Percentiles rank a stretch among this genome's conserved stretches.
Conservation (phyloP, 2,329 filamentous ascomycete genomes). For the Lojkania enalia region DNA sequence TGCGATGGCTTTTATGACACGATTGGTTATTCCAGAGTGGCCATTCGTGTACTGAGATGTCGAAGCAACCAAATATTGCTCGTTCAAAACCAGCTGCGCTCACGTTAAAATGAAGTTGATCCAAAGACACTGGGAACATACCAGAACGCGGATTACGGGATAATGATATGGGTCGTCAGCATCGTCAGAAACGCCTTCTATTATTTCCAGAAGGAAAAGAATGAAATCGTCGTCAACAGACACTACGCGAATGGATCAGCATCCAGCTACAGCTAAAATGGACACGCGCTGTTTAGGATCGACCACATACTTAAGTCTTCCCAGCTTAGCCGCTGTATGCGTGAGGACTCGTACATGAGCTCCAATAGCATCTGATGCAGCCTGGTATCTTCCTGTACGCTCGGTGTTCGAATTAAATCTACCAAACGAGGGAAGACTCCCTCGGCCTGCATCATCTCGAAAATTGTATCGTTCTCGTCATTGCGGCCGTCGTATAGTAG, state of each 20-base stretch:
- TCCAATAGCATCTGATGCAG: conserved; percentile 83
- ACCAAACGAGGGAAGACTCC: conserved; percentile 81
- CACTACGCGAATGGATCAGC: conserved; percentile 43
- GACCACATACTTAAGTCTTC: conserved; percentile 71
- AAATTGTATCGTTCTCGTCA: conserved; percentile 74
- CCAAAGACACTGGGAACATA: conserved; percentile 51
- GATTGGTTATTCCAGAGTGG: conserved; percentile 73
- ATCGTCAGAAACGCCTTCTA: conserved; percentile 86
- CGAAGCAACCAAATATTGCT: conserved; percentile 91
- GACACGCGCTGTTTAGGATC: not conserved
- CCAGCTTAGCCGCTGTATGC: conserved; percentile 78
- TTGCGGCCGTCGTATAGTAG: conserved; percentile 83
- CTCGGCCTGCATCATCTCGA: conserved; percentile 85
- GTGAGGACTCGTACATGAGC: conserved; percentile 93
- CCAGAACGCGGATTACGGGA: conserved; percentile 87
- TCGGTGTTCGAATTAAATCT: conserved; percentile 72
- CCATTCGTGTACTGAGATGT: conserved; percentile 41
- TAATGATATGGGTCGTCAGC: conserved; percentile 94
- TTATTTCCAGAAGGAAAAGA: conserved; percentile 79
- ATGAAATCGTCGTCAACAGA: conserved; percentile 77
- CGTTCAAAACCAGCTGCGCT: conserved; percentile 83
- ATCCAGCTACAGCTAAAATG: not conserved
- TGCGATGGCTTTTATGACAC: conserved; percentile 88
- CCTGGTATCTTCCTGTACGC: conserved; percentile 64
- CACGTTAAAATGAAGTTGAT: conserved; percentile 5